phyloP scores from a whole-genome alignment of 2,329 filamentous ascomycete species.

The Amylocarpus encephaloides region DNA sequence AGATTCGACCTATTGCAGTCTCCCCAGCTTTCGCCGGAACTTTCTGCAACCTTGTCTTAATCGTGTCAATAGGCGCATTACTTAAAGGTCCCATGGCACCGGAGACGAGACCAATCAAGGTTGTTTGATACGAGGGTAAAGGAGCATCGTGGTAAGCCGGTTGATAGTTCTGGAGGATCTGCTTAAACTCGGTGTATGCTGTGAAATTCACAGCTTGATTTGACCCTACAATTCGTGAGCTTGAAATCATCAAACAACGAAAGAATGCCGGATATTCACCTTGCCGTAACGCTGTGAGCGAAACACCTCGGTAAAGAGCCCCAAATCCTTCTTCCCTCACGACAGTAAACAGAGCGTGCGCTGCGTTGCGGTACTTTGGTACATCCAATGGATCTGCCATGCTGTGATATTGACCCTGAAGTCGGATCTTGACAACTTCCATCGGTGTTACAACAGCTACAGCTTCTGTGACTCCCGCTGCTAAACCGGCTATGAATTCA shows the following conservation, averaged over 20 bases:
- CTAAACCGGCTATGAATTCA: constrained; percentile 61
- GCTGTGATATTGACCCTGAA: constrained; percentile 96
- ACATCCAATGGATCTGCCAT: constrained; percentile 95
- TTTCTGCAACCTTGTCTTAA: constrained; percentile 94
- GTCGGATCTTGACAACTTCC: constrained; percentile 98
- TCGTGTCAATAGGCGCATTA: constrained; percentile 97
- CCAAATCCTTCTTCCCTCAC: constrained; percentile 83
- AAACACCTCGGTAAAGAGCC: constrained; percentile 88
- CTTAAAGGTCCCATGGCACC: constrained; percentile 94
- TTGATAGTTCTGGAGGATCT: constrained; percentile 65
- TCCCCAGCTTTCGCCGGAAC: constrained; percentile 76
- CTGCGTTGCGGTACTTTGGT: constrained; percentile 95
- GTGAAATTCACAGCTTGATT: constrained; percentile 99
- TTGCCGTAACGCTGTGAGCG: constrained; percentile 86
- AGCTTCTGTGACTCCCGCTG: constrained; percentile 91
- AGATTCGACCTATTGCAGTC: constrained; percentile 73
- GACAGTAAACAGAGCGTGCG: constrained; percentile 77
- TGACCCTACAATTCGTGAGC: constrained; percentile 30
- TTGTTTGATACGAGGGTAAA: constrained; percentile 85
- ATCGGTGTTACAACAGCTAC: constrained; percentile 95
- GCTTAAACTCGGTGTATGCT: constrained; percentile 91
- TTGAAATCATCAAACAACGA: background rate
- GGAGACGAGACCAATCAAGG: constrained; percentile 75
- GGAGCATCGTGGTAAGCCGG: constrained; percentile 57
- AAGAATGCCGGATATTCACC: constrained; percentile 39